These are phyloP conservation scores for Parachaetomium inaequale DNA, from an alignment of 495 filamentous ascomycete species.

Conservation along the genomic window DNA sequence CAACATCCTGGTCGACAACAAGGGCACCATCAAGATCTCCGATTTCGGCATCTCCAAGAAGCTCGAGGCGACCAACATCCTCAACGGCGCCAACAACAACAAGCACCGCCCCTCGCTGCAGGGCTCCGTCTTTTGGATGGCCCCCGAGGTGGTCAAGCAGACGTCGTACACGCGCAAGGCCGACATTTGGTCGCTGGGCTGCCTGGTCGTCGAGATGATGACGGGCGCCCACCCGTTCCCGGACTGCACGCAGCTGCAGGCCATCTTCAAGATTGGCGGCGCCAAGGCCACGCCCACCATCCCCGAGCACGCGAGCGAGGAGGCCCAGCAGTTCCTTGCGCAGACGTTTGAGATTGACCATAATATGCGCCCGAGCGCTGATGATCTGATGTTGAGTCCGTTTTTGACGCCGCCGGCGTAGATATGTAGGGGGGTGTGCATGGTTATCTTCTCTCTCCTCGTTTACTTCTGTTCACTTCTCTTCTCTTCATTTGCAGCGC, in stretches of 20 bases:
- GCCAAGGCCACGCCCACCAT: conserved; percentile 84
- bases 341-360: conserved; percentile 95
- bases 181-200: conserved; percentile 98
- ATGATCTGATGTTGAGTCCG: conserved; percentile 76
- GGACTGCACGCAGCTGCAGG: conserved; percentile 93
- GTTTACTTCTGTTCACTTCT: neutral
- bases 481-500: neutral
- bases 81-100: conserved; percentile 61
- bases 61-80: conserved; percentile 42
- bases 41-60: conserved; percentile 99
- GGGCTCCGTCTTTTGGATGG: conserved; percentile 99
- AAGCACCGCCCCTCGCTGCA: conserved; percentile 88
- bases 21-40: conserved; percentile 97
- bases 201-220: conserved; percentile 98
- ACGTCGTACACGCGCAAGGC: conserved; percentile 97
- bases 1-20: conserved; percentile 98
- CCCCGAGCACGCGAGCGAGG: conserved; percentile 77
- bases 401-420: conserved; percentile 61
- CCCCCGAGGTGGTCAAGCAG: conserved; percentile 95
- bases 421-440: neutral
- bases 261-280: conserved; percentile 96
- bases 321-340: conserved; percentile 79
- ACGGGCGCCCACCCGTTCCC: conserved; percentile 95
- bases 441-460: neutral
- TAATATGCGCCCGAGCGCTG: conserved; percentile 83